Evolutionary conservation across 345 rosid species (phyloP), one percentile per base, ranked within the genome.

Genomic region (Abelmoschus esculentus): DNA sequence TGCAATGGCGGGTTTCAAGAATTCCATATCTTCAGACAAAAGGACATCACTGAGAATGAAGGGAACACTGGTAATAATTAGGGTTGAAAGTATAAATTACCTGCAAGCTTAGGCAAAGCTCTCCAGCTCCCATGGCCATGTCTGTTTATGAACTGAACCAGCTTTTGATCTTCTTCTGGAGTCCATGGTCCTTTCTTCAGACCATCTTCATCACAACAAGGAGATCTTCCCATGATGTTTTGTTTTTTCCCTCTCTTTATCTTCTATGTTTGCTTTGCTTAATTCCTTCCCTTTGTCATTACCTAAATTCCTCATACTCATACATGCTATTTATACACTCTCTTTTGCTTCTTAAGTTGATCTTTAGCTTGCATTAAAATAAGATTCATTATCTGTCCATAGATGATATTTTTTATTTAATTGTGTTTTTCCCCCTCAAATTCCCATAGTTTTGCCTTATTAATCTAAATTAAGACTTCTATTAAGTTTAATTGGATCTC

Each of bases 91-190:
- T 18, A 10, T 12, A 53, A 38, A 80, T 32, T 32, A 32, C 89
- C 89, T 69, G 87, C 82, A 49, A 86, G 86, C 78, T 82, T 80
- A 19, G 90, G 90, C 17, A 86, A 86, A 64, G 87, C 87, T 75
- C 87, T 77, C 90, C 90, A 86, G 69, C 90, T 86, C 49, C 87
- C 90, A 72, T 83, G 90, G 73, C 90, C 90, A 58, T 82, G 84
- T 17, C 77, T 72, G 49, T 83, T 73, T 32, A 86, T 86, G 71
- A 77, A 38, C 1, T 83, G 80, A 17, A 80, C 78, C 57, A 86
- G 87, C 70, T 76, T 78, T 70, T 82, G 75, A 64, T 86, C 90
- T 78, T 86, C 90, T 74, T 86, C 87, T 6, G 90, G 80, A 74
- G 84, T 83, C 90, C 90, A 86, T 3, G 90, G 90, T 42, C 90